These are phyloP conservation scores for Zychaea mexicana DNA, from an alignment of 371 early-diverging fungal genomes.

Conservation along the genomic window DNA sequence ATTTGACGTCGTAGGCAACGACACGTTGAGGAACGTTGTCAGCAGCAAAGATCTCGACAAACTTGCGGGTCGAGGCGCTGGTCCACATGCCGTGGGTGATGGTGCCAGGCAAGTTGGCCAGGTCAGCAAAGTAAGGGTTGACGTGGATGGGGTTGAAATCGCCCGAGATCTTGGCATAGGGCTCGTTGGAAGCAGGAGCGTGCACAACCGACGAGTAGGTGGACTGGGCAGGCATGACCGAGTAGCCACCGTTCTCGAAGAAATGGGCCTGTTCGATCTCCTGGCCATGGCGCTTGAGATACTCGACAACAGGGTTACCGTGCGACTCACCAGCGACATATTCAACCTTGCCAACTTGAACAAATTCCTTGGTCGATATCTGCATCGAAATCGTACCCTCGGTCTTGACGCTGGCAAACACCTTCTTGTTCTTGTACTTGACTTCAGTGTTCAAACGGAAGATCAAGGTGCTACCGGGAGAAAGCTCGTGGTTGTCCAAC, in stretches of 20 bases:
- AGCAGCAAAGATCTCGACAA: constrained; percentile 94
- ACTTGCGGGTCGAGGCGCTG: constrained; percentile 91
- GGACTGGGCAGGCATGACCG: constrained; percentile 84
- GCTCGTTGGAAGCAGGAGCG: constrained; percentile 81
- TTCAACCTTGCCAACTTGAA: constrained; percentile 82
- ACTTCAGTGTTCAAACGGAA: constrained; percentile 85
- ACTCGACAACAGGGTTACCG: constrained; percentile 83
- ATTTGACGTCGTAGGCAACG: constrained; percentile 77
- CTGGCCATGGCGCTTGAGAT: constrained; percentile 77
- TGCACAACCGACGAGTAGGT: constrained; percentile 84
- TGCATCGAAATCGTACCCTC: constrained; percentile 83
- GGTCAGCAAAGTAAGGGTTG: constrained; percentile 94
- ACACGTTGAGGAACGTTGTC: constrained; percentile 93
- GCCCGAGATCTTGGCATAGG: constrained; percentile 88
- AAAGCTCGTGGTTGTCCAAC: constrained; percentile 63
- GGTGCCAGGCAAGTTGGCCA: constrained; percentile 91
- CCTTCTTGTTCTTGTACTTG: constrained; percentile 75
- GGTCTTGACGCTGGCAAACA: constrained; percentile 74
- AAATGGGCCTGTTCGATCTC: constrained; percentile 82
- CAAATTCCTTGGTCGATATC: constrained; percentile 82
- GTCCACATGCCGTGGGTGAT: constrained; percentile 99
- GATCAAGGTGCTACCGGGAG: constrained; percentile 74
- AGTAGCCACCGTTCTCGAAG: constrained; percentile 92
- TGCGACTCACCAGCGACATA: constrained; percentile 75
- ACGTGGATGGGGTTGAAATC: constrained; percentile 97